Evolutionary conservation across 345 rosid genomes (phyloP).

Genomic region (Citrus trifoliata): DNA sequence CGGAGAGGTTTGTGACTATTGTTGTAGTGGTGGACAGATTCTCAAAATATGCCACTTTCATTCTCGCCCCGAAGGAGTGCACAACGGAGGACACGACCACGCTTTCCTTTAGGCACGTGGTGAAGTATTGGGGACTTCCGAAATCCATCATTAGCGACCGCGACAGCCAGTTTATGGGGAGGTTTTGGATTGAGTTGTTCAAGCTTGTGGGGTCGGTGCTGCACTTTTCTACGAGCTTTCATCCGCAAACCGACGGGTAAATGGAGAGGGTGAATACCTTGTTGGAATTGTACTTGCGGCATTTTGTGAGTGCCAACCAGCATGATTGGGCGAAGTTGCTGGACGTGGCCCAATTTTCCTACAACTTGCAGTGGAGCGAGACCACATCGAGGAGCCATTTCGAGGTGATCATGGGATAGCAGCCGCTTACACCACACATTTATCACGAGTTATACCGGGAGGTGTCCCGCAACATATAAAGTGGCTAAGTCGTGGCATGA

Average conservation of each 20-base stretch:
- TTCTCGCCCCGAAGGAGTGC: not conserved
- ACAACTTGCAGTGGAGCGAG: not conserved
- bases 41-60: not conserved
- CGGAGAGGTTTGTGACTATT: not conserved
- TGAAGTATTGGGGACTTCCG: not conserved
- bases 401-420: too few relatives aligned
- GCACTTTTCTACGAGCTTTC: not conserved
- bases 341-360: conserved; percentile 1
- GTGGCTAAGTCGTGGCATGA: not conserved
- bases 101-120: not conserved
- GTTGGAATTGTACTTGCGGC: not conserved
- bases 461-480: rapidly evolving
- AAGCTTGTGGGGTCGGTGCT: not conserved
- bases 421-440: not conserved
- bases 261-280: not conserved
- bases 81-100: not conserved
- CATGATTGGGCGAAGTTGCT: not conserved
- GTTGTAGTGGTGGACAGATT: not conserved
- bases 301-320: not conserved
- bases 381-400: rapidly evolving
- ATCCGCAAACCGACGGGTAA: not conserved
- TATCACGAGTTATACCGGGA: rapidly evolving
- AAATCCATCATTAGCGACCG: not conserved
- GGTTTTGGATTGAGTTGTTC: not conserved
- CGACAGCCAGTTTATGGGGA: not conserved